phyloP scores from a whole-genome alignment of 306 rosid genomes.

The Ziziphus jujuba region DNA sequence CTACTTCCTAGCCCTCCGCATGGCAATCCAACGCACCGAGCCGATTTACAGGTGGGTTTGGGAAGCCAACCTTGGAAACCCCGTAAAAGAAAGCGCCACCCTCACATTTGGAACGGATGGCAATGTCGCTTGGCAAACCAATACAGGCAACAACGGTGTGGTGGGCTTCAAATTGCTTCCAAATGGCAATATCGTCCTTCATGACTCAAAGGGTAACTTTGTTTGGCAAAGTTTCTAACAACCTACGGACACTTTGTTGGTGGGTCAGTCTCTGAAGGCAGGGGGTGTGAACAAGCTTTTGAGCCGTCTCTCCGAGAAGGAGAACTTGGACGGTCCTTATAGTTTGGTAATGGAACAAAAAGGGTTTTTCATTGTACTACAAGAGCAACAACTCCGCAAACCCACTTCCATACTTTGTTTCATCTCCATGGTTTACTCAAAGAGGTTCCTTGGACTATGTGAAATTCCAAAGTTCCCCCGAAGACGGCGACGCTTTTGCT shows the following conservation, averaged over 20 bases:
- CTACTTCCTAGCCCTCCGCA: conserved; percentile 51
- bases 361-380: conserved; percentile 41
- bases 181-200: conserved; percentile 60
- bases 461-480: conserved; percentile 29
- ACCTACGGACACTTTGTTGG: conserved; percentile 58
- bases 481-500: conserved; percentile 12
- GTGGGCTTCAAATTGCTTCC: conserved; percentile 51
- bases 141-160: conserved; percentile 55
- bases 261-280: conserved; percentile 43
- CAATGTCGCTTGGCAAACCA: conserved; percentile 57
- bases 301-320: conserved; percentile 41
- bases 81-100: conserved; percentile 50
- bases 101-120: conserved; percentile 42
- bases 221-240: conserved; percentile 63
- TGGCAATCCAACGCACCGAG: conserved; percentile 47
- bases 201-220: conserved; percentile 44
- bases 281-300: conserved; percentile 38
- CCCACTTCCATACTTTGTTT: conserved; percentile 41
- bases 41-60: conserved; percentile 54
- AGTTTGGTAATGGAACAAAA: conserved; percentile 50
- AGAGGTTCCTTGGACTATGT: conserved; percentile 29
- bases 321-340: conserved; percentile 48
- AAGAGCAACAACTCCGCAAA: conserved; percentile 44
- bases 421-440: too few relatives aligned
- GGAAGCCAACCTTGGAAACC: conserved; percentile 66